Evolutionary conservation across 495 filamentous ascomycete genomes (phyloP).

Genomic region (Hypoxylon fragiforme): DNA sequence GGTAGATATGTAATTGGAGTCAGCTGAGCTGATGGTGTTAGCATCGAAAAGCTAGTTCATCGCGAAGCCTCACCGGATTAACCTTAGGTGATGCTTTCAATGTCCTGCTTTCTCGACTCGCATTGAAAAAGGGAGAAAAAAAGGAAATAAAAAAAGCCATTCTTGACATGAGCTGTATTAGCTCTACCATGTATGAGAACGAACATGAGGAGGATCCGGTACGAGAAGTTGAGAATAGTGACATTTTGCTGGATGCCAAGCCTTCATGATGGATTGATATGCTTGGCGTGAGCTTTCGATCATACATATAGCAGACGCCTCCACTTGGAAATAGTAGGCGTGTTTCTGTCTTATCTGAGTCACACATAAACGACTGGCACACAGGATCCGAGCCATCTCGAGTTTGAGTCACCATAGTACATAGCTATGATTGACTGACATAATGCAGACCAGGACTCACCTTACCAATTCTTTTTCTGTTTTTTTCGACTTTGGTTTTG

Average conservation of each 20-base stretch:
- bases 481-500: too few relatives aligned
- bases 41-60: conserved; percentile 10
- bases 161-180: too few relatives aligned
- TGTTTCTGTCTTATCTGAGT: too few relatives aligned
- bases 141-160: too few relatives aligned
- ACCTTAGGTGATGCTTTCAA: conserved; percentile 3
- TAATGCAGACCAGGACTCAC: conserved; percentile 13
- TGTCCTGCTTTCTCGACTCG: conserved; percentile 5
- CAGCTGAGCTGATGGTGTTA: conserved; percentile 7
- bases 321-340: too few relatives aligned
- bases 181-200: too few relatives aligned
- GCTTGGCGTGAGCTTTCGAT: too few relatives aligned
- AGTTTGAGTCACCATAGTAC: not conserved
- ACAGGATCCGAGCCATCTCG: not conserved
- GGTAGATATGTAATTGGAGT: conserved; percentile 9
- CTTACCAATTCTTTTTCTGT: conserved; percentile 4
- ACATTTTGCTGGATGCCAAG: too few relatives aligned
- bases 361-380: not conserved
- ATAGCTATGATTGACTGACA: conserved; percentile 3
- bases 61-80: conserved; percentile 9
- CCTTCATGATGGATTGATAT: too few relatives aligned
- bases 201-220: too few relatives aligned
- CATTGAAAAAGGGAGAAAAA: not conserved
- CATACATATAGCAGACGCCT: too few relatives aligned
- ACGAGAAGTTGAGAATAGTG: too few relatives aligned